Conservation (phyloP, 768 basidiomycete genomes). For the Termitomyces eurrhizus region DNA sequence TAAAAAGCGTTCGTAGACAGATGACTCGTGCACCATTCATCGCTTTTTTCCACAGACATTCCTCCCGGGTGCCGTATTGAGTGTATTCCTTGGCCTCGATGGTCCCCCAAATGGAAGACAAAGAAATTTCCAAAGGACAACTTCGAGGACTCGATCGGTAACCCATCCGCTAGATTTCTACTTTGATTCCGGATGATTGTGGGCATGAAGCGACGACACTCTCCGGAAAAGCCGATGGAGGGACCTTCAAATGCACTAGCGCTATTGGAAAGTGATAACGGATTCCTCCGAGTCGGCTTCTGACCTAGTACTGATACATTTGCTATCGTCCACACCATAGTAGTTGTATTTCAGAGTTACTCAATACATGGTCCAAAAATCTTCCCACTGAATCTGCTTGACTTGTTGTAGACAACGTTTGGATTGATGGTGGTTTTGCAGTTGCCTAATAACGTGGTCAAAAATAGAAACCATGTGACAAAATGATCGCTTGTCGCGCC, state of each 20-base stretch:
- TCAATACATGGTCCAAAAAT: background rate
- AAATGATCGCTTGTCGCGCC: constrained; percentile 6
- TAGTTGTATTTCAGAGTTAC: background rate
- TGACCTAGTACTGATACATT: background rate
- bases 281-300: background rate
- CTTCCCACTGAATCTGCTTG: background rate
- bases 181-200: background rate
- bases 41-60: constrained; percentile 1
- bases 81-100: constrained; percentile 35
- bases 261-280: constrained; percentile 34
- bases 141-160: constrained; percentile 36
- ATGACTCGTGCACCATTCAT: constrained; percentile 30
- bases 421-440: too few species aligned
- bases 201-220: constrained; percentile 30
- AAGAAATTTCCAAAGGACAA: constrained; percentile 39
- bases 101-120: constrained; percentile 47
- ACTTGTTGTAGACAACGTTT: too few species aligned
- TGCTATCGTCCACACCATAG: background rate
- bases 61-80: constrained; percentile 37
- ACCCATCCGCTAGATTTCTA: background rate
- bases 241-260: constrained; percentile 58
- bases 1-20: constrained; percentile 46
- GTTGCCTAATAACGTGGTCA: background rate
- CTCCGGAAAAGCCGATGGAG: constrained; percentile 36
- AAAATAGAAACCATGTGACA: constrained; percentile 8